Evolutionary conservation across 169 alveolate genomes (phyloP).

Genomic region (Eimeria tenella): DNA sequence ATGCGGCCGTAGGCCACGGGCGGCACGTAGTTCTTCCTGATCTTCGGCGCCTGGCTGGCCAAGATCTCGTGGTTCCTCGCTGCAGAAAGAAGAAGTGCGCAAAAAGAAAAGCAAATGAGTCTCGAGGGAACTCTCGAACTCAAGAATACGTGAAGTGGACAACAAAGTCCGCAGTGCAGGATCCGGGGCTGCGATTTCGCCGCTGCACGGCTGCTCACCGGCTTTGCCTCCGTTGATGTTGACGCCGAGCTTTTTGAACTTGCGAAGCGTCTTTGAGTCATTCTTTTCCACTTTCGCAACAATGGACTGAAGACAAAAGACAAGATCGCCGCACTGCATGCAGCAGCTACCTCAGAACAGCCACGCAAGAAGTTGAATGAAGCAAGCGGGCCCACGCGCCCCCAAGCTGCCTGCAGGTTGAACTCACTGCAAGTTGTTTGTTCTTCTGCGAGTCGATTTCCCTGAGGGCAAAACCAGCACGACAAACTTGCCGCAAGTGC

Average conservation of each 20-base stretch:
- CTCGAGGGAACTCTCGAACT: no score
- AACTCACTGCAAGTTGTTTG: conserved; percentile 71
- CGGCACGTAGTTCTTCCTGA: conserved; percentile 70
- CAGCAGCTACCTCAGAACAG: not conserved
- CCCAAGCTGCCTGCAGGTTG: conserved; percentile 34
- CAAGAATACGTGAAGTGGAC: no score
- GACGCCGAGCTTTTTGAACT: conserved; percentile 75
- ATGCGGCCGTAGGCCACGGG: conserved; percentile 74
- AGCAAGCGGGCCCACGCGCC: not conserved
- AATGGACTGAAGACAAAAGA: not conserved
- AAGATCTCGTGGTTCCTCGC: conserved; percentile 65
- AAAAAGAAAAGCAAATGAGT: no score
- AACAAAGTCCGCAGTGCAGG: not conserved
- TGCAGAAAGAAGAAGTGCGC: not conserved
- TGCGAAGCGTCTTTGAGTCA: conserved; percentile 73
- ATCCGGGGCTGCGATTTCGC: no score
- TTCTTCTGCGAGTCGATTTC: conserved; percentile 78
- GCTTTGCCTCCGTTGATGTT: conserved; percentile 76
- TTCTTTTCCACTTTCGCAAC: conserved; percentile 50
- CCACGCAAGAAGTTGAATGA: not conserved
- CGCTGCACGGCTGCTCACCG: conserved; percentile 18
- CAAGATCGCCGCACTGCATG: not conserved
- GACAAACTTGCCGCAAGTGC: not conserved
- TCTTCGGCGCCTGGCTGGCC: conserved; percentile 67
- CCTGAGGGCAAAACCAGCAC: conserved; percentile 27